Base-by-base conservation (phyloP, 2,329 filamentous ascomycete genomes). In the Colletotrichum musae region DNA sequence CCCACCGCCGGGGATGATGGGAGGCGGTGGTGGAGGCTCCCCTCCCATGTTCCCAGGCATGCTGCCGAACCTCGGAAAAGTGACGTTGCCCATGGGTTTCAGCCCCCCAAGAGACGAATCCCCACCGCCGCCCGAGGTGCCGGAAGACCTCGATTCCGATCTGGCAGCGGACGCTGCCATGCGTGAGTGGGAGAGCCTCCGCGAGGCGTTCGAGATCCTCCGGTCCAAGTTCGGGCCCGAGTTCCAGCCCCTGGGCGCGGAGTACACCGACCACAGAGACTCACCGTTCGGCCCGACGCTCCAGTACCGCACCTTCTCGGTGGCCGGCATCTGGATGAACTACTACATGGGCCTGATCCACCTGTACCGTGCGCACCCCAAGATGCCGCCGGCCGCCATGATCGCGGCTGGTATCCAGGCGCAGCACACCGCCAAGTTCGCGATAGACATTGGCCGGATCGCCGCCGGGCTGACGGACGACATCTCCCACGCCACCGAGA, bases 361-460 rank as follows among this genome's bases (percentile, higher is more conserved):
- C 62, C 87, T 96, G n/a, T 85, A 95, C 68, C 88, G 96, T 41
- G 87, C 91, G 1, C 95, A 98, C 73, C 96, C 96, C 0, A 89
- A 88, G 26, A 98, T 98, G 94, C 95, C 95, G 0, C 94, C 95
- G 0, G 91, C 95, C 9, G 93, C 94, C 43, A 94, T 97, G 89
- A 89, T 94, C 74, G 94, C 96, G 3, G 94, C 94, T 0, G 92
- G 92, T 7, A 86, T 97, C 72, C 90, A 93, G 10, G 94, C 94
- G 0, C 83, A 84, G 15, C 88, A 92, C 58, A 98, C 95, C 1
- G 88, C 86, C 3, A 82, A 82, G 0, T 93, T 90, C 79, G 93
- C 94, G 1, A 90, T 90, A 70, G 87, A 91, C 72, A 90, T 98
- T 68, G 95, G 94, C 7, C 90, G 92, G 24, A 95, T 98, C 64